Conservation (phyloP, 768 basidiomycete genomes). For the Psilocybe tampanensis region DNA sequence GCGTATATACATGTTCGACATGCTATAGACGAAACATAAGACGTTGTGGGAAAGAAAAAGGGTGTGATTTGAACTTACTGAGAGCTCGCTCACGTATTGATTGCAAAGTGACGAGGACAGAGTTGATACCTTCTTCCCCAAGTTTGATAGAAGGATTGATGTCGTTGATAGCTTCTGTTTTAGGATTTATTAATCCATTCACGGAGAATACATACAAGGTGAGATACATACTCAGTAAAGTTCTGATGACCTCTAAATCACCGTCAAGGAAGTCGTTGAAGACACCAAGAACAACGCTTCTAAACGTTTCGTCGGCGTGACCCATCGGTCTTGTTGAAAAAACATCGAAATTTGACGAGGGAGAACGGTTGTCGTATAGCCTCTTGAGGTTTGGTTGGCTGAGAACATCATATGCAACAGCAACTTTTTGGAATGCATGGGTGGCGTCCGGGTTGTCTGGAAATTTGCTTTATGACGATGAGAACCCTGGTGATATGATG, state of each 20-base stretch:
- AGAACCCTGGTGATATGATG: slow-evolving; percentile 1
- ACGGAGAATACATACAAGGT: not conserved
- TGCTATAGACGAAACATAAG: slow-evolving; percentile 39
- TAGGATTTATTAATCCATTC: not conserved
- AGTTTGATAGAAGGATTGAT: slow-evolving; percentile 78
- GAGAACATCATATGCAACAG: slow-evolving; percentile 81
- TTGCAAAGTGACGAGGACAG: slow-evolving; percentile 70
- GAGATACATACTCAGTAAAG: slow-evolving; percentile 63
- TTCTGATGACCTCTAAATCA: slow-evolving; percentile 83
- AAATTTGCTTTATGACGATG: slow-evolving; percentile 63
- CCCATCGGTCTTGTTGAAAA: slow-evolving; percentile 53
- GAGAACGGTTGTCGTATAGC: slow-evolving; percentile 64
- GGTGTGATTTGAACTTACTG: slow-evolving; percentile 60
- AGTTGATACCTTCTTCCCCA: slow-evolving; percentile 78
- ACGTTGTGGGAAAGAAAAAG: not conserved
- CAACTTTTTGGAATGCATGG: slow-evolving; percentile 83
- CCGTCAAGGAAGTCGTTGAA: slow-evolving; percentile 86
- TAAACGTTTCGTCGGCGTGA: slow-evolving; percentile 79
- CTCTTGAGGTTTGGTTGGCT: slow-evolving; percentile 71
- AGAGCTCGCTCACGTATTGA: slow-evolving; percentile 74
- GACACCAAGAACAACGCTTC: slow-evolving; percentile 70
- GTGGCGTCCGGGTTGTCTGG: slow-evolving; percentile 78
- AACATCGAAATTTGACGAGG: slow-evolving; percentile 51
- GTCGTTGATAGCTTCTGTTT: slow-evolving; percentile 72
- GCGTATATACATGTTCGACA: slow-evolving; percentile 78